Base-by-base conservation (phyloP, 768 basidiomycete species). In the Lyophyllum semitale region DNA sequence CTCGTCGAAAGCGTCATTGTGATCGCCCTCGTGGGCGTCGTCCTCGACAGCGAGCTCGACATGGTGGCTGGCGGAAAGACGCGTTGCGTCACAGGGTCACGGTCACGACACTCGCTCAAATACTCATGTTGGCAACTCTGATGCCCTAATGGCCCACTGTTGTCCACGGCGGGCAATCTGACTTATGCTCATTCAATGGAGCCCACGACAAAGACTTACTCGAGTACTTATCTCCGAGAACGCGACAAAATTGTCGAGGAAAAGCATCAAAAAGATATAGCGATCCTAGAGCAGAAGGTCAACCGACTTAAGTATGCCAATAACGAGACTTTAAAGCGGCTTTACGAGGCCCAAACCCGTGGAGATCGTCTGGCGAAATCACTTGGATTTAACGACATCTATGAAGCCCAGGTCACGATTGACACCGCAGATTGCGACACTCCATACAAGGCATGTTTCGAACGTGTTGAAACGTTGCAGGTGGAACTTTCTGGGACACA, bases 11-110 rank as follows among this genome's bases (percentile, higher is more conserved):
- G 67, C 2, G 69, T 74, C 1, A 78, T 77, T 0, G 74, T 72
- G 27, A 81, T 80, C 2, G 84, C 84, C 57, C 79, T 75, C 15
- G 80, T 69, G 7, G 82, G 79, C 15, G 77, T 72, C 50, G 64
- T 60, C 23, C 50, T 60, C 20, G 55, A 65, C 65, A 65, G 64
- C 54, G 62, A 60, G 53, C 58, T 63, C 61, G 58, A 43, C 52
- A 57, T 53, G 29, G 11, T 23, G 12, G 42, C 5, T 37, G 47
- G 35, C 38, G 44, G 37, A 38, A 15, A 18, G 37, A 38, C 32
- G 46, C 27, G 29, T 47, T 30, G 46, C 9, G 32, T 47, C 46
- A 47, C 44, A 22, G 12, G 25, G 4, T 23, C 18, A 40, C 38
- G 38, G 32, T 48, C 32, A 48, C 32, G 4, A 9, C 22, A 2